Percentiles rank a stretch among this genome's conserved stretches.
phyloP scores from a whole-genome alignment of 805 yeast species.

The Kurtzmaniella fragi region DNA sequence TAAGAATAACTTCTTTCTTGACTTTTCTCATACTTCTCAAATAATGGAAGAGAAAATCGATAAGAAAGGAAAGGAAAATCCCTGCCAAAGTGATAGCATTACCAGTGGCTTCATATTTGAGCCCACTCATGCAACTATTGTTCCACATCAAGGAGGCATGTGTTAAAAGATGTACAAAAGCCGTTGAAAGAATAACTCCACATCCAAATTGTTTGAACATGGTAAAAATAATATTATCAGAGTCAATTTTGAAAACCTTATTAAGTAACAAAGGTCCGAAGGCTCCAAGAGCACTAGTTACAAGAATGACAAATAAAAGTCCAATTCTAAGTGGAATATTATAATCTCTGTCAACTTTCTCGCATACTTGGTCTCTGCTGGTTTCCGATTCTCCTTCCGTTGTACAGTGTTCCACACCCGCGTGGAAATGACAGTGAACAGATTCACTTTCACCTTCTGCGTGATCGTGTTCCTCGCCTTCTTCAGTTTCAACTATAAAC shows the following conservation, averaged over 20 bases:
- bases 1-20: not conserved
- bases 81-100: slow-evolving; percentile 27
- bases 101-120: slow-evolving; percentile 22
- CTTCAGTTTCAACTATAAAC: slow-evolving; percentile 9
- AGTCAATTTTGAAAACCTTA: slow-evolving; percentile 11
- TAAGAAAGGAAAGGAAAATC: slow-evolving; percentile 17
- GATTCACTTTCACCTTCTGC: not conserved
- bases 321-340: slow-evolving; percentile 25
- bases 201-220: slow-evolving; percentile 23
- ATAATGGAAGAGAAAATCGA: slow-evolving; percentile 16
- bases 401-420: slow-evolving; percentile 29
- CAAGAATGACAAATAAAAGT: slow-evolving; percentile 28
- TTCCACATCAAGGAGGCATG: slow-evolving; percentile 24
- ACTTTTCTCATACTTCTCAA: slow-evolving; percentile 1
- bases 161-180: slow-evolving; percentile 25
- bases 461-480: not conserved
- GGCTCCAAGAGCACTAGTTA: slow-evolving; percentile 28
- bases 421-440: slow-evolving; percentile 25
- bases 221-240: slow-evolving; percentile 9
- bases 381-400: slow-evolving; percentile 8
- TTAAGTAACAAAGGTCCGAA: slow-evolving; percentile 26
- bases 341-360: slow-evolving; percentile 20
- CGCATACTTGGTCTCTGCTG: slow-evolving; percentile 9
- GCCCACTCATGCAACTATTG: slow-evolving; percentile 15
- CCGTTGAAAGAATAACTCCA: slow-evolving; percentile 28